Percentiles rank a stretch among this genome's conserved stretches.
phyloP scores from a whole-genome alignment of 129 eudicot species.

The Dittrichia graveolens region DNA sequence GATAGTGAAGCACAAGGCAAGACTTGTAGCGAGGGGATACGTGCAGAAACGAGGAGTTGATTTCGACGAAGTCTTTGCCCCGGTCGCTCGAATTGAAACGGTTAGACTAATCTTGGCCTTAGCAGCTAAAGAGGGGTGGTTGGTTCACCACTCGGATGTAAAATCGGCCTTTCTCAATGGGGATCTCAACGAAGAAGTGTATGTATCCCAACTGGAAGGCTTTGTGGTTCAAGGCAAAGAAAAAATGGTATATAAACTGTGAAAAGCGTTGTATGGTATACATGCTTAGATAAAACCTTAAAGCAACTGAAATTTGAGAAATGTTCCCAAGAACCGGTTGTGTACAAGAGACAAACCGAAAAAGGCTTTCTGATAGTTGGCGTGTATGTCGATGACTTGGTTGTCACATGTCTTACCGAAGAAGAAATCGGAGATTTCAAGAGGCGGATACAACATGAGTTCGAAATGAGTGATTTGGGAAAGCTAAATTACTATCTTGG shows the following conservation, averaged over 20 bases:
- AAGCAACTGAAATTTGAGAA: not conserved
- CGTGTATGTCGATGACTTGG: not conserved
- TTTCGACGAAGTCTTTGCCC: too few species aligned
- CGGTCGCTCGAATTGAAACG: not conserved
- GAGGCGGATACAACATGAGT: too few species aligned
- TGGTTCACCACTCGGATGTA: not conserved
- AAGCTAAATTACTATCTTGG: not conserved
- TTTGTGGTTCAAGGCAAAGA: not conserved
- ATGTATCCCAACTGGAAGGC: not conserved
- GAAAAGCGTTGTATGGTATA: not conserved
- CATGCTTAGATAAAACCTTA: not conserved
- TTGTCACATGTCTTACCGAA: not conserved
- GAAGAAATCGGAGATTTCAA: too few species aligned
- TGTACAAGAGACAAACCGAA: not conserved
- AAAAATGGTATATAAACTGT: not conserved
- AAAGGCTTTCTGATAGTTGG: not conserved
- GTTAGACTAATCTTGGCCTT: not conserved
- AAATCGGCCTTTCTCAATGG: not conserved
- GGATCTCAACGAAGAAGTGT: not conserved
- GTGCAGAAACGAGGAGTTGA: not conserved
- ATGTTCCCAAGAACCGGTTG: not conserved
- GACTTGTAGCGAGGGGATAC: not conserved
- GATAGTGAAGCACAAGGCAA: not conserved
- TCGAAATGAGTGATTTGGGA: not conserved
- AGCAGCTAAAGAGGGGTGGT: not conserved